phyloP scores from a whole-genome alignment of 495 filamentous ascomycete genomes.

The Margaritispora aquatica region DNA sequence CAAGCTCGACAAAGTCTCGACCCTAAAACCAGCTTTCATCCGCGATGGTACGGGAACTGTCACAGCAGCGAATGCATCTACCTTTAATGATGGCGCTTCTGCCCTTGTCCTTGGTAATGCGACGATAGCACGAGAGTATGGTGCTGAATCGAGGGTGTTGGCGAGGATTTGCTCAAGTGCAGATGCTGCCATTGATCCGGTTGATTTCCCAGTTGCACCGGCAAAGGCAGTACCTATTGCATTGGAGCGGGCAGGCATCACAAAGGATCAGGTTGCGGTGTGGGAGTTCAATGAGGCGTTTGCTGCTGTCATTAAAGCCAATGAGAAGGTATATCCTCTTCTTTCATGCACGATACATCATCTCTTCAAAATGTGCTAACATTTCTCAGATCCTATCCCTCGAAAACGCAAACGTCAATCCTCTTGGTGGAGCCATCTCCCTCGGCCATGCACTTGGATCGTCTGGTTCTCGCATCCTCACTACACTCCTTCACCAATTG shows the following conservation, averaged over 20 bases:
- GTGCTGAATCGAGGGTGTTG: constrained; percentile 63
- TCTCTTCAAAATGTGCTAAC: constrained; percentile 18
- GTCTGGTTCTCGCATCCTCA: constrained; percentile 87
- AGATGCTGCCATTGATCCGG: constrained; percentile 87
- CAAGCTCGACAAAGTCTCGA: constrained; percentile 76
- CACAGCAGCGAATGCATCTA: constrained; percentile 88
- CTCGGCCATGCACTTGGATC: constrained; percentile 93
- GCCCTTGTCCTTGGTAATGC: constrained; percentile 81
- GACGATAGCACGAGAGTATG: constrained; percentile 70
- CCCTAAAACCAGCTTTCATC: constrained; percentile 85
- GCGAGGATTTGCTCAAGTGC: constrained; percentile 80
- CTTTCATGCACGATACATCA: background rate
- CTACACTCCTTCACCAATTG: constrained; percentile 83
- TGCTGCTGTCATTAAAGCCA: constrained; percentile 91
- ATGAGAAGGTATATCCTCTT: constrained; percentile 62
- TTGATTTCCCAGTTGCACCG: constrained; percentile 93
- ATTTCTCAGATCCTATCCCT: constrained; percentile 61
- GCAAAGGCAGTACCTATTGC: constrained; percentile 88
- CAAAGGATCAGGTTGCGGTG: constrained; percentile 78
- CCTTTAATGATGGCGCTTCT: constrained; percentile 89
- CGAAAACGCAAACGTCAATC: constrained; percentile 72
- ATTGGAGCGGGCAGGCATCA: constrained; percentile 82
- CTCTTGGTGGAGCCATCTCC: constrained; percentile 84
- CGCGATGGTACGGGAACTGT: constrained; percentile 81
- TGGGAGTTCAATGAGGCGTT: constrained; percentile 99